These are phyloP conservation scores for Xylariaceae sp. DNA, from an alignment of 2,329 filamentous ascomycete genomes.

Conservation along the genomic window DNA sequence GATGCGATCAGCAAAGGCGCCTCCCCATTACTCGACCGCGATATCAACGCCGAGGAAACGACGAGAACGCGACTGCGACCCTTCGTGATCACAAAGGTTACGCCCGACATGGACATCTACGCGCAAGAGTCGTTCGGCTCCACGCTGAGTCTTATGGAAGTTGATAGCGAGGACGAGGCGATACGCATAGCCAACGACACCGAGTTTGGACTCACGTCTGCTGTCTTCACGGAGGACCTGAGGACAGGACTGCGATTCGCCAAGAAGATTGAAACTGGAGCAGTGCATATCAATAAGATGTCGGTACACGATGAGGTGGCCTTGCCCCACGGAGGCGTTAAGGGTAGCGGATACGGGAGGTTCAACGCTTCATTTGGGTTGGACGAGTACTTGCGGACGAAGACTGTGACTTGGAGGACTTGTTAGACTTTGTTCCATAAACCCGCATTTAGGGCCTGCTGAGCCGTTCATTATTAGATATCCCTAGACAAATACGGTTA, in stretches of 20 bases:
- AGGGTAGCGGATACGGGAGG: conserved; percentile 39
- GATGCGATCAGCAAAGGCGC: conserved; percentile 55
- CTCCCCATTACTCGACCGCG: conserved; percentile 49
- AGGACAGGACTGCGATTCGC: conserved; percentile 47
- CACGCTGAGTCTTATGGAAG: conserved; percentile 53
- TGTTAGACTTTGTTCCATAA: conserved; percentile 11
- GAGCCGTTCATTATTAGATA: neutral
- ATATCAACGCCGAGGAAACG: conserved; percentile 31
- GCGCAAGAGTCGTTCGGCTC: conserved; percentile 63
- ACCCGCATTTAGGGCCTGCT: neutral
- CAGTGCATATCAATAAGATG: conserved; percentile 40
- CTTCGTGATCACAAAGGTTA: conserved; percentile 55
- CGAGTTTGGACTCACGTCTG: conserved; percentile 59
- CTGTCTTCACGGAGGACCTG: conserved; percentile 60
- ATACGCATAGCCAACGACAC: conserved; percentile 62
- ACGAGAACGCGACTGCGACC: conserved; percentile 47
- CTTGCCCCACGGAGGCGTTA: conserved; percentile 39
- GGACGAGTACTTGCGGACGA: conserved; percentile 31
- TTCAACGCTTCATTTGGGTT: conserved; percentile 33
- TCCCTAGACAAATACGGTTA: too few relatives aligned
- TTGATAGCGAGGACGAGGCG: conserved; percentile 58
- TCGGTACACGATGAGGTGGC: conserved; percentile 39
- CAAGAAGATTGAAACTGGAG: conserved; percentile 51
- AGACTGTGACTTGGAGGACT: conserved; percentile 31
- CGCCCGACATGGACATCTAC: conserved; percentile 60